Evolutionary conservation across 371 early-diverging fungal genomes (phyloP).

Genomic region (Mucor lusitanicus): DNA sequence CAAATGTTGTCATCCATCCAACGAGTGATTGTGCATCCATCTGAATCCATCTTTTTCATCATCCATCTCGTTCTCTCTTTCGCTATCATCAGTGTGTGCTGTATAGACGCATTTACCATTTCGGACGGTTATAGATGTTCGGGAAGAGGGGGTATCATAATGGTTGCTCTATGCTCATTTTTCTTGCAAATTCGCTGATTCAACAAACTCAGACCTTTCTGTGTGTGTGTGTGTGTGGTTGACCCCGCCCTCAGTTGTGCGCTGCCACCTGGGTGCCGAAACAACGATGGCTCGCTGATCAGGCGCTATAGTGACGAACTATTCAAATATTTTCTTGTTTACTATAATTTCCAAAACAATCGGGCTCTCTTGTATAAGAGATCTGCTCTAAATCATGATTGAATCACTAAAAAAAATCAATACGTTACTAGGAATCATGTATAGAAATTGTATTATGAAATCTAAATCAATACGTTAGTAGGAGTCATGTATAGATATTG

Average conservation of each 20-base stretch:
- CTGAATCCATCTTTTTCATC: not conserved
- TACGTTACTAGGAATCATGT: too few relatives aligned
- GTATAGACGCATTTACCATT: slow-evolving; percentile 14
- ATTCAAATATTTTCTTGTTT: too few relatives aligned
- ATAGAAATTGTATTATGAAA: not conserved
- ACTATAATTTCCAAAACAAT: too few relatives aligned
- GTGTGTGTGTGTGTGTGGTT: not conserved
- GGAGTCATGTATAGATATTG: too few relatives aligned
- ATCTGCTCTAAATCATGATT: too few relatives aligned
- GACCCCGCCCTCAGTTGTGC: not conserved
- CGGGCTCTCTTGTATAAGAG: too few relatives aligned
- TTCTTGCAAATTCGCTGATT: slow-evolving; percentile 1
- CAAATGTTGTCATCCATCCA: slow-evolving; percentile 13
- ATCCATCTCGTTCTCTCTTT: not conserved
- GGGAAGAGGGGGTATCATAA: slow-evolving; percentile 17
- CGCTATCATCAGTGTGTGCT: not conserved
- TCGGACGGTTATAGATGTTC: slow-evolving; percentile 24
- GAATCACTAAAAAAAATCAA: too few relatives aligned
- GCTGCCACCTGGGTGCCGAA: not conserved
- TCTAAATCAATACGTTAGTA: too few relatives aligned
- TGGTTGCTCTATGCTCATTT: slow-evolving; percentile 5
- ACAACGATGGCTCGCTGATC: not conserved
- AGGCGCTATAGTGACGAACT: not conserved
- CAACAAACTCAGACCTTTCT: not conserved
- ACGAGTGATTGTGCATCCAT: not conserved